Evolutionary conservation across 2,329 filamentous ascomycete species (phyloP).

Genomic region (Fusarium secorum): DNA sequence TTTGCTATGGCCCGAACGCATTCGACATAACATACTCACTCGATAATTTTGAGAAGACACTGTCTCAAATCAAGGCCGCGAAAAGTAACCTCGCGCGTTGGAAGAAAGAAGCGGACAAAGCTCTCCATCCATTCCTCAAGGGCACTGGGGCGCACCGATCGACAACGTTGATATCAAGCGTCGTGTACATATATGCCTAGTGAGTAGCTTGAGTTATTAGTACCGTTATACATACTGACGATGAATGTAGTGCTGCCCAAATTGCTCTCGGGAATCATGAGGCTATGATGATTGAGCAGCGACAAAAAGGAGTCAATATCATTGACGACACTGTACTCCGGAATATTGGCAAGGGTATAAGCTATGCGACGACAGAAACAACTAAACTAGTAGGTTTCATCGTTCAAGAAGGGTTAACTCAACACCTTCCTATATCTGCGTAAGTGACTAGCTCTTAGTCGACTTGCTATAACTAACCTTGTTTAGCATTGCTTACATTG

Average conservation of each 20-base stretch:
- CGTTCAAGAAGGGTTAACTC: background rate
- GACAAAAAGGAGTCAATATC: constrained; percentile 21
- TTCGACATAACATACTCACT: constrained; percentile 7
- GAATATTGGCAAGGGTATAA: constrained; percentile 7
- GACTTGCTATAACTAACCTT: fast-evolving
- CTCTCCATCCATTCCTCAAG: background rate
- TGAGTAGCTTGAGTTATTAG: fast-evolving
- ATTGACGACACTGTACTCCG: constrained; percentile 6
- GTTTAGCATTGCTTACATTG: constrained; percentile 4
- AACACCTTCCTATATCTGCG: constrained; percentile 12
- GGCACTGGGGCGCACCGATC: background rate
- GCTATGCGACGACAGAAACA: background rate
- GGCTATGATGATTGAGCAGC: constrained; percentile 23
- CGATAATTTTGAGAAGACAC: background rate
- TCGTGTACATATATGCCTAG: constrained; percentile 25
- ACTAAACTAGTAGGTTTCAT: constrained; percentile 3
- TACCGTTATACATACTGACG: fast-evolving
- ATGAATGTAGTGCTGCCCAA: constrained; percentile 1
- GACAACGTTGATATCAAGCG: constrained; percentile 11
- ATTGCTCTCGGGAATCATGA: constrained; percentile 18
- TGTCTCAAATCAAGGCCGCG: background rate
- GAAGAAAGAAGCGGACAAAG: background rate
- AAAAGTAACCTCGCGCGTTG: background rate
- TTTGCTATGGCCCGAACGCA: constrained; percentile 7
- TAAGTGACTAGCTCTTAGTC: fast-evolving